Conservation (phyloP, 768 basidiomycete genomes). For the Trametes cubensis region DNA sequence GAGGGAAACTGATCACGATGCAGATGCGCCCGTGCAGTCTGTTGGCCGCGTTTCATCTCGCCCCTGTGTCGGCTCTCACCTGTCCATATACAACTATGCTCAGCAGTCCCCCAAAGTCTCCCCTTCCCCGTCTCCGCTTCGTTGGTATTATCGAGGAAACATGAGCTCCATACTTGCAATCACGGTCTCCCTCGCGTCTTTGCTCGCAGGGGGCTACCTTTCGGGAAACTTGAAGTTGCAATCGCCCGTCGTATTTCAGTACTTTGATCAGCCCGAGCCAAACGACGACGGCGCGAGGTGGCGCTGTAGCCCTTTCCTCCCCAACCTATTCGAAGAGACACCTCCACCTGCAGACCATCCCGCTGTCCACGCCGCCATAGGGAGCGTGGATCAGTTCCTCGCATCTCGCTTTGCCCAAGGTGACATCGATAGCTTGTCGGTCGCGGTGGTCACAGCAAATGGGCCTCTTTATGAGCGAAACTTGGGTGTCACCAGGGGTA, state of each 20-base stretch:
- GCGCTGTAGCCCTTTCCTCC: conserved; percentile 33
- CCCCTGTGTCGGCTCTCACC: too few species aligned
- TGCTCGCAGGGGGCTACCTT: conserved; percentile 35
- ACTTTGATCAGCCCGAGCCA: not conserved
- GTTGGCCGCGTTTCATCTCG: too few species aligned
- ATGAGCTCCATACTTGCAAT: not conserved
- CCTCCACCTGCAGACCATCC: conserved; percentile 26
- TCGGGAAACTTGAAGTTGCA: conserved; percentile 36
- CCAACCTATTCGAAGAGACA: conserved; percentile 30
- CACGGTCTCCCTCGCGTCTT: not conserved
- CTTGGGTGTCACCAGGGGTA: conserved; percentile 37
- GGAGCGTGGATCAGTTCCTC: conserved; percentile 21
- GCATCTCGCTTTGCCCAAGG: conserved; percentile 22
- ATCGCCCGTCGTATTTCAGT: not conserved
- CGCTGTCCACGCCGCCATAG: conserved; percentile 14
- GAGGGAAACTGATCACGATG: too few species aligned
- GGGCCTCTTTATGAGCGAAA: conserved; percentile 50
- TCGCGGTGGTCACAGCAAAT: conserved; percentile 50
- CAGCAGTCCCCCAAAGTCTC: not conserved
- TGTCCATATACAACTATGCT: too few species aligned
- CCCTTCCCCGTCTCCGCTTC: not conserved
- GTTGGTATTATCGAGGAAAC: not conserved
- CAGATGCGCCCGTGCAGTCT: too few species aligned
- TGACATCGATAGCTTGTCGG: conserved; percentile 52
- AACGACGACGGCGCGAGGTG: conserved; percentile 16